These are phyloP conservation scores for Amanita rubescens DNA, from an alignment of 768 basidiomycete species.

Conservation along the genomic window DNA sequence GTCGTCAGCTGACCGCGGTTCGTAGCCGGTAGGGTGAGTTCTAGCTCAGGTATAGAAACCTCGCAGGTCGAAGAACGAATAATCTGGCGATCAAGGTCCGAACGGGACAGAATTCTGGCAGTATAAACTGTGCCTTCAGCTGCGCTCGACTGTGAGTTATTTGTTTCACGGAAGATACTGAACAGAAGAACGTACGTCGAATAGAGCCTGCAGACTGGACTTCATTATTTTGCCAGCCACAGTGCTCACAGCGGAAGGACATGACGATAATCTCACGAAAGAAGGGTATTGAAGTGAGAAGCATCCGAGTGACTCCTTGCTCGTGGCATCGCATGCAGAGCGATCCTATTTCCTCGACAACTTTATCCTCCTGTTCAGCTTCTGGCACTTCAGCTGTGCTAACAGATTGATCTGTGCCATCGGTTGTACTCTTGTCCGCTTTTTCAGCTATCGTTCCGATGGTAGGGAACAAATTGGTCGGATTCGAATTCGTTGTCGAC, in stretches of 20 bases:
- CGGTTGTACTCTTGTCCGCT: conserved; percentile 26
- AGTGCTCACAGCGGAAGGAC: conserved; percentile 95
- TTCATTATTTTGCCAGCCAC: conserved; percentile 87
- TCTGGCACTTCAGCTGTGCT: conserved; percentile 10
- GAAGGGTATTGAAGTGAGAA: conserved; percentile 91
- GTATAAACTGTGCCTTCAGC: conserved; percentile 85
- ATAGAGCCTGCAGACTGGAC: conserved; percentile 86
- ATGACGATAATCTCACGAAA: conserved; percentile 94
- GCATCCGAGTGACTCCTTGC: conserved; percentile 84
- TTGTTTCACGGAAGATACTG: not conserved
- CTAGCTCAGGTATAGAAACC: conserved; percentile 78
- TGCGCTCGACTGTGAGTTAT: conserved; percentile 20
- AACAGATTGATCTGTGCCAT: conserved; percentile 1
- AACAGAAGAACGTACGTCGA: conserved; percentile 53
- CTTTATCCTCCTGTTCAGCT: conserved; percentile 48
- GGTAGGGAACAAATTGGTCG: conserved; percentile 40
- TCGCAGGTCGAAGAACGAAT: conserved; percentile 84
- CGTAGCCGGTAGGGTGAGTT: conserved; percentile 83
- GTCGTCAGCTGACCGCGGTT: conserved; percentile 91
- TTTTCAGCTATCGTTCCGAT: conserved; percentile 49
- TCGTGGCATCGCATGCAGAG: conserved; percentile 92
- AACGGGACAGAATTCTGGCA: conserved; percentile 59
- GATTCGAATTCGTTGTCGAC: not conserved
- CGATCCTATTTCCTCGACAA: conserved; percentile 80
- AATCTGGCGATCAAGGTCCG: conserved; percentile 88